Percentiles rank a stretch among this genome's conserved stretches.
Evolutionary conservation across 768 basidiomycete genomes (phyloP).

Genomic region (Kwoniella dejecticola): DNA sequence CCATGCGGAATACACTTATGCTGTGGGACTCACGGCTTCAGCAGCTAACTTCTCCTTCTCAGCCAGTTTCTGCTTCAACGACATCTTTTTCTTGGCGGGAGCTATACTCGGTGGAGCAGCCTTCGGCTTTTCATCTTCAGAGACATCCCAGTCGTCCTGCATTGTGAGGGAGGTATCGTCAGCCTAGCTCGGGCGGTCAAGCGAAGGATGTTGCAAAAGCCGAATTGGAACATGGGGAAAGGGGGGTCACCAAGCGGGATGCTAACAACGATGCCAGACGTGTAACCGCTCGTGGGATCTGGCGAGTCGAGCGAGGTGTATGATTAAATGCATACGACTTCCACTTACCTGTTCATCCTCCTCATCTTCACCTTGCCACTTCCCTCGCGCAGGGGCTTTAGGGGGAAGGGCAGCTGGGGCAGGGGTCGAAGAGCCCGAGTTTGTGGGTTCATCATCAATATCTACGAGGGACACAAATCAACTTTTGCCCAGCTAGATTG

Average conservation of each 20-base stretch:
- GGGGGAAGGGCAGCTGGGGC: slow-evolving; percentile 30
- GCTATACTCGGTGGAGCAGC: slow-evolving; percentile 59
- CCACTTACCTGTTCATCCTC: slow-evolving; percentile 75
- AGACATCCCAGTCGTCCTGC: slow-evolving; percentile 94
- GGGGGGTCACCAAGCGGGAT: too few species aligned
- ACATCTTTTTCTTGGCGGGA: slow-evolving; percentile 88
- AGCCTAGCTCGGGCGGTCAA: too few species aligned
- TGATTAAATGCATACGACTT: too few species aligned
- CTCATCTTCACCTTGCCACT: slow-evolving; percentile 89
- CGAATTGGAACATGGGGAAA: too few species aligned
- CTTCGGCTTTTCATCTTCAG: slow-evolving; percentile 65
- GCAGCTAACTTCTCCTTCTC: slow-evolving; percentile 83
- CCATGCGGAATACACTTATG: too few species aligned
- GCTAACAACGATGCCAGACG: too few species aligned
- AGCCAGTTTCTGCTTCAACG: slow-evolving; percentile 84
- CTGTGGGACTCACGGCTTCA: slow-evolving; percentile 47
- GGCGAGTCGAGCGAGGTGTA: too few species aligned
- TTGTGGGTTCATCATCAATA: slow-evolving; percentile 42
- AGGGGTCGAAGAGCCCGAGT: slow-evolving; percentile 50
- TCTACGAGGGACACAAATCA: slow-evolving; percentile 13
- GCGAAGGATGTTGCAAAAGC: too few species aligned
- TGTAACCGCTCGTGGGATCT: too few species aligned
- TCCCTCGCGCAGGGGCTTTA: slow-evolving; percentile 59
- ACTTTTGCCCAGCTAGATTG: too few species aligned
- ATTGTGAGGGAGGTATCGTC: neutral